These are phyloP conservation scores for Bruguiera hainesii DNA, from an alignment of 441 rosid genomes.

Conservation along the genomic window DNA sequence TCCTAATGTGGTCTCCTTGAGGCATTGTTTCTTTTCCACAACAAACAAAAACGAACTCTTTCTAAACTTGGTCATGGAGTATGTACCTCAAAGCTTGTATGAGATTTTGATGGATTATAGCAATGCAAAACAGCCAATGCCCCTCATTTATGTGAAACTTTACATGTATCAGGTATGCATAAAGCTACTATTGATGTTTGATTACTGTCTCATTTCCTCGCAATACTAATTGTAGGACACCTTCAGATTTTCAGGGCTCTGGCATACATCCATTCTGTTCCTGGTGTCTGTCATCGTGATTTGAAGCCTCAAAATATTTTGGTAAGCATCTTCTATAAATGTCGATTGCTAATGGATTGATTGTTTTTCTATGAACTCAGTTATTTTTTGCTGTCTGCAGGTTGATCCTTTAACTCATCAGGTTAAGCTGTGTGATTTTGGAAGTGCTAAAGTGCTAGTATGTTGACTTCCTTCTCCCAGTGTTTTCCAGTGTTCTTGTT, in stretches of 20 bases:
- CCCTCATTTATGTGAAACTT: constrained; percentile 82
- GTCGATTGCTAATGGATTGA: not conserved
- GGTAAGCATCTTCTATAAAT: constrained; percentile 40
- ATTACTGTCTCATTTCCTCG: not conserved
- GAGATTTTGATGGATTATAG: constrained; percentile 83
- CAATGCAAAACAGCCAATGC: constrained; percentile 77
- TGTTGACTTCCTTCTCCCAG: constrained; percentile 13
- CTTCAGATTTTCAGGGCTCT: constrained; percentile 85
- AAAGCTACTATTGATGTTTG: not conserved
- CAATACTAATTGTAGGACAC: constrained; percentile 16
- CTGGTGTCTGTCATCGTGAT: constrained; percentile 95
- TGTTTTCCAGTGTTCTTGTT: not conserved
- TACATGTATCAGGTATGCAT: constrained; percentile 77
- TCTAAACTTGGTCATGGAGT: constrained; percentile 95
- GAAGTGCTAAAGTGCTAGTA: constrained; percentile 98
- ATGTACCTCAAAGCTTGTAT: constrained; percentile 91
- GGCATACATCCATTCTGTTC: constrained; percentile 82
- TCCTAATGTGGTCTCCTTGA: constrained; percentile 83
- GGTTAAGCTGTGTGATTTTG: constrained; percentile 98
- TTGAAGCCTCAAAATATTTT: constrained; percentile 95
- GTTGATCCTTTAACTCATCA: constrained; percentile 97
- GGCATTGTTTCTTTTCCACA: constrained; percentile 95
- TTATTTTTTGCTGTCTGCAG: constrained; percentile 36
- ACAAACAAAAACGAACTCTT: constrained; percentile 88
- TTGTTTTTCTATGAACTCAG: not conserved